Percentiles rank a stretch among this genome's conserved stretches.
phyloP scores from a whole-genome alignment of 306 rosid genomes.

The Fagus crenata region DNA sequence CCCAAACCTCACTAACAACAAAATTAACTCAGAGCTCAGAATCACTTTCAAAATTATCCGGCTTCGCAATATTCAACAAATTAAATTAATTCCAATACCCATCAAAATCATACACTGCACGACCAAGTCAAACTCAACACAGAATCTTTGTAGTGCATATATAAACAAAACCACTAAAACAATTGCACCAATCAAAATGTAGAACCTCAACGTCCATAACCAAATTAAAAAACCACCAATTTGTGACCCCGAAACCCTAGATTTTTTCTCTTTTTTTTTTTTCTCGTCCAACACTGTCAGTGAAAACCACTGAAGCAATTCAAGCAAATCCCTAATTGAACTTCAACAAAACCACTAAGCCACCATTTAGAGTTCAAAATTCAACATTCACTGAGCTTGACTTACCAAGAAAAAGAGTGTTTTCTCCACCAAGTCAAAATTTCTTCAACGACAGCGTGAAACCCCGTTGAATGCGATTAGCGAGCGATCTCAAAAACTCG shows the following conservation, averaged over 20 bases:
- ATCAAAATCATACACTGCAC: constrained; percentile 26
- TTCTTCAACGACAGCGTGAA: constrained; percentile 26
- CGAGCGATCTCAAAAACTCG: constrained; percentile 43
- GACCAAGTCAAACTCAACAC: constrained; percentile 46
- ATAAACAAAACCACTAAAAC: constrained; percentile 29
- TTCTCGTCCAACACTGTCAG: constrained; percentile 13
- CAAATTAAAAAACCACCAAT: constrained; percentile 26
- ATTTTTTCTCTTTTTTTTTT: not conserved
- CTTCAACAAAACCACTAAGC: not conserved
- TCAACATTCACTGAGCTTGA: constrained; percentile 20
- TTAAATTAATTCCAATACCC: constrained; percentile 26
- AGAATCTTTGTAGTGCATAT: constrained; percentile 28
- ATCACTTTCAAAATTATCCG: constrained; percentile 29
- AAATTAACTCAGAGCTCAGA: constrained; percentile 22
- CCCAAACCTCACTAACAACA: not conserved
- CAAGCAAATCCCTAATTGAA: constrained; percentile 26
- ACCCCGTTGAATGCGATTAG: constrained; percentile 20
- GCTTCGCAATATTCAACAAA: constrained; percentile 23
- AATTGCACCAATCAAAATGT: constrained; percentile 42
- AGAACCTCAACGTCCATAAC: constrained; percentile 25
- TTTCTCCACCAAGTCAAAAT: constrained; percentile 32
- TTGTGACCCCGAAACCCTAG: constrained; percentile 57
- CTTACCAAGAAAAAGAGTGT: constrained; percentile 29
- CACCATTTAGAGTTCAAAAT: constrained; percentile 11
- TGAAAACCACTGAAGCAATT: constrained; percentile 10